Conservation (phyloP, 352 stramenopile species). For the Lagenidium sp. region DNA sequence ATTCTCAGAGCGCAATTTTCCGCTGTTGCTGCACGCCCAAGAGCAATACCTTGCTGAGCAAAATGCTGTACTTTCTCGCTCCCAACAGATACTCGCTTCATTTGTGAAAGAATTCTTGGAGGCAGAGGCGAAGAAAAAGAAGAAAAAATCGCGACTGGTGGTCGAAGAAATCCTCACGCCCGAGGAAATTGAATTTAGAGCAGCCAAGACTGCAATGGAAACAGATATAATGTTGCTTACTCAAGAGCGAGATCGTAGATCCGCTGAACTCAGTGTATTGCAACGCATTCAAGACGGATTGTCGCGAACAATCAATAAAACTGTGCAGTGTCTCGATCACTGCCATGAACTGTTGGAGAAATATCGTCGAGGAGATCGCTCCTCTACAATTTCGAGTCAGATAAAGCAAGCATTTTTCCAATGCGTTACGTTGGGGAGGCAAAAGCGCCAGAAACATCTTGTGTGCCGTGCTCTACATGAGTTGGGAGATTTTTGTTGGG, state of each 20-base stretch:
- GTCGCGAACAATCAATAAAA: constrained; percentile 43
- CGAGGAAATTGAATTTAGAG: constrained; percentile 52
- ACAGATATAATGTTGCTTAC: constrained; percentile 20
- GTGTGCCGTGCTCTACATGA: constrained; percentile 57
- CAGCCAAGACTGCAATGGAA: constrained; percentile 28
- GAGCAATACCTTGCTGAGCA: constrained; percentile 39
- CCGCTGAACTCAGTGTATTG: constrained; percentile 10
- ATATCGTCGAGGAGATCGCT: constrained; percentile 17
- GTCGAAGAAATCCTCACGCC: constrained; percentile 53
- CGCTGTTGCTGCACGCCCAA: constrained; percentile 52
- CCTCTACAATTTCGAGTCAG: constrained; percentile 7
- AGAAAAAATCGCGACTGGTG: constrained; percentile 74
- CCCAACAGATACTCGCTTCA: constrained; percentile 17
- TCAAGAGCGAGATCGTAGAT: constrained; percentile 4
- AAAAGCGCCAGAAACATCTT: constrained; percentile 58
- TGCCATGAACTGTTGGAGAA: constrained; percentile 37
- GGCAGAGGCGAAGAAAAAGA: constrained; percentile 67
- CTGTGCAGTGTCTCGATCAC: constrained; percentile 36
- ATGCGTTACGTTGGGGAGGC: constrained; percentile 39
- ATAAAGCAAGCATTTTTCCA: constrained; percentile 32
- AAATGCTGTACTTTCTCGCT: constrained; percentile 15
- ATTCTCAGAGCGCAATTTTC: constrained; percentile 55
- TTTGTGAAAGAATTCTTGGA: constrained; percentile 48
- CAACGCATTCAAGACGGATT: constrained; percentile 12
- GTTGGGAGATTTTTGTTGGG: constrained; percentile 63